Conservation (phyloP, 352 stramenopile species). For the Thalassiosira mediterranea region DNA sequence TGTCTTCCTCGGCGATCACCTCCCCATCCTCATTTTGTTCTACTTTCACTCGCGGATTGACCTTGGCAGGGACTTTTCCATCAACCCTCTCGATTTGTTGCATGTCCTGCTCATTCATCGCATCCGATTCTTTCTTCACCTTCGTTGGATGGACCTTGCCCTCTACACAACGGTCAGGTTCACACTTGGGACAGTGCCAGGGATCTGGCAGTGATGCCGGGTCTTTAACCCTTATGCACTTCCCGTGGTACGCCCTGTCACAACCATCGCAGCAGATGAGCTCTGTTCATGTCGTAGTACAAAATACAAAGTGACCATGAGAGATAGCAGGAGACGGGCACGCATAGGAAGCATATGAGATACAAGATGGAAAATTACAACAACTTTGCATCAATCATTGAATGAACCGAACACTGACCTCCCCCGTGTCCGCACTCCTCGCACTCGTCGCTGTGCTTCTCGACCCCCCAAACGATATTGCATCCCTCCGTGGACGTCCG, state of each 20-base stretch:
- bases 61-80: too few species aligned
- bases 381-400: background rate
- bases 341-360: slow-evolving; percentile 6
- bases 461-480: background rate
- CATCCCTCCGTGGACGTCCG: slow-evolving; percentile 3
- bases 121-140: slow-evolving; percentile 18
- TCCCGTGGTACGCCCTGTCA: slow-evolving; percentile 28
- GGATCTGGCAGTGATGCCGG: slow-evolving; percentile 35
- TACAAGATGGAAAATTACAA: slow-evolving; percentile 3
- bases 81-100: slow-evolving; percentile 21
- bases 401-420: slow-evolving; percentile 5
- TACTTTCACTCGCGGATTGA: background rate
- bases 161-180: slow-evolving; percentile 57
- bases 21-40: background rate
- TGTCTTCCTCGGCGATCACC: background rate
- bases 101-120: too few species aligned
- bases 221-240: slow-evolving; percentile 43
- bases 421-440: background rate
- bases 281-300: slow-evolving; percentile 16
- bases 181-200: slow-evolving; percentile 54
- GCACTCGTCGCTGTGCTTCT: slow-evolving; percentile 1
- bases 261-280: slow-evolving; percentile 51
- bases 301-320: background rate
- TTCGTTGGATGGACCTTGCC: too few species aligned
- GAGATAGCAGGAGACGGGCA: background rate